A percentile compares a stretch with the other conserved stretches of the same genome.
Conservation (phyloP, 441 rosid genomes). For the Jatropha podagrica region DNA sequence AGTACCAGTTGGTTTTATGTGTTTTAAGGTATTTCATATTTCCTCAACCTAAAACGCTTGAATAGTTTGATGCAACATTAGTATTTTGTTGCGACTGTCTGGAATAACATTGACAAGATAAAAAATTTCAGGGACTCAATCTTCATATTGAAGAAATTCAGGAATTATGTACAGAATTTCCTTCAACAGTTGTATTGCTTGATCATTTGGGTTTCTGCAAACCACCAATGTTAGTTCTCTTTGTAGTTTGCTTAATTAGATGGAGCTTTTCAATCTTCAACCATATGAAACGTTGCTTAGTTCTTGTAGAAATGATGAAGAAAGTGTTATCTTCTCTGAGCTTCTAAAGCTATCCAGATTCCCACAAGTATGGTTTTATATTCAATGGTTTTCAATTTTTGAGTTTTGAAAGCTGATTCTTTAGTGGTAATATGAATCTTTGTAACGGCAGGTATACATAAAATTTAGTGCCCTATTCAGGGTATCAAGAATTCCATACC, state of each 20-base stretch:
- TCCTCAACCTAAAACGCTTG: conserved; percentile 1
- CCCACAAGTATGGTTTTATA: conserved; percentile 55
- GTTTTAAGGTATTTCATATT: conserved; percentile 65
- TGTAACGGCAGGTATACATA: conserved; percentile 59
- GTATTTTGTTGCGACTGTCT: not conserved
- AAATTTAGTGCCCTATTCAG: conserved; percentile 89
- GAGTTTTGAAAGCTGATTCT: no score
- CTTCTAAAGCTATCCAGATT: conserved; percentile 76
- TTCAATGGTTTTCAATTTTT: no score
- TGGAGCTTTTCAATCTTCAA: conserved; percentile 13
- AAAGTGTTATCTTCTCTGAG: conserved; percentile 50
- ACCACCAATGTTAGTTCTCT: conserved; percentile 58
- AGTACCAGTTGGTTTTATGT: conserved; percentile 91
- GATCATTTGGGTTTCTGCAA: conserved; percentile 95
- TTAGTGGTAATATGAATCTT: conserved; percentile 7
- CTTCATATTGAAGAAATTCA: conserved; percentile 77
- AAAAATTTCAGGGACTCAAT: conserved; percentile 64
- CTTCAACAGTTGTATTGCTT: conserved; percentile 64
- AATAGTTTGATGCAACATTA: not conserved
- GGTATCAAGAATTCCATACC: conserved; percentile 65
- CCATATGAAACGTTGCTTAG: conserved; percentile 1
- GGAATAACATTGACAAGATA: conserved; percentile 12
- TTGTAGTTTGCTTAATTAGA: conserved; percentile 1
- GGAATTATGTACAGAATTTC: conserved; percentile 77
- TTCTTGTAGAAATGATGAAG: conserved; percentile 65